phyloP scores from a whole-genome alignment of 179 eudicot genomes.

The Amaranthus tricolor region DNA sequence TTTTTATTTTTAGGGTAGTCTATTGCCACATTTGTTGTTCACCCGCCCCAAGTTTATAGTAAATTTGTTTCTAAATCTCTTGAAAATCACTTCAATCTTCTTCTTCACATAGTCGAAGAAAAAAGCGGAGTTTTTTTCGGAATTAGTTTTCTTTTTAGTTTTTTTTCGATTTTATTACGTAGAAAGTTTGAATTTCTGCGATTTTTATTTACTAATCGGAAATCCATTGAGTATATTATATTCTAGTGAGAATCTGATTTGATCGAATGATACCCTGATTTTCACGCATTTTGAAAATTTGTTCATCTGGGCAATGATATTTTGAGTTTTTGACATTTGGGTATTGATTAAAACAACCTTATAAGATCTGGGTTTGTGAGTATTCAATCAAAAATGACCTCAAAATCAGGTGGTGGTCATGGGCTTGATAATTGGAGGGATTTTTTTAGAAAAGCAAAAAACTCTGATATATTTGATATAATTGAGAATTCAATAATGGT shows the following conservation, averaged over 20 bases:
- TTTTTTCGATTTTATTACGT: neutral
- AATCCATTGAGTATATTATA: constrained; percentile 20
- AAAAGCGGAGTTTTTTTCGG: too few relatives aligned
- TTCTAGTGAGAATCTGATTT: neutral
- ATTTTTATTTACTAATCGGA: constrained; percentile 17
- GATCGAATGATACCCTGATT: constrained; percentile 13
- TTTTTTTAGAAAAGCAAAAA: constrained; percentile 48
- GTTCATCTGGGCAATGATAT: constrained; percentile 22
- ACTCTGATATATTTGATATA: constrained; percentile 70
- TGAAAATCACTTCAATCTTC: constrained; percentile 19
- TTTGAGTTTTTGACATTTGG: constrained; percentile 36
- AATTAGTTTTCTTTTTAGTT: too few relatives aligned
- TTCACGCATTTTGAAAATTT: neutral
- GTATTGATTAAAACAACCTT: constrained; percentile 27
- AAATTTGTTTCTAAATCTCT: neutral
- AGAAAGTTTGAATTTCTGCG: neutral
- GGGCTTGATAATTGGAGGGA: constrained; percentile 71
- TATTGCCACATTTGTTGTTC: constrained; percentile 24
- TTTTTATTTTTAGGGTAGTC: neutral
- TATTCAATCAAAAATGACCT: constrained; percentile 26
- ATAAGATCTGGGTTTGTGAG: constrained; percentile 30
- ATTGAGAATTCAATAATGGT: constrained; percentile 76
- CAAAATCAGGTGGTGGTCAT: constrained; percentile 34
- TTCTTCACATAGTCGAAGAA: neutral
- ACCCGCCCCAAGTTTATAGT: constrained; percentile 21